Evolutionary conservation across 1,284 basidiomycete genomes (phyloP).

Genomic region (Melanopsichium pennsylvanicum): DNA sequence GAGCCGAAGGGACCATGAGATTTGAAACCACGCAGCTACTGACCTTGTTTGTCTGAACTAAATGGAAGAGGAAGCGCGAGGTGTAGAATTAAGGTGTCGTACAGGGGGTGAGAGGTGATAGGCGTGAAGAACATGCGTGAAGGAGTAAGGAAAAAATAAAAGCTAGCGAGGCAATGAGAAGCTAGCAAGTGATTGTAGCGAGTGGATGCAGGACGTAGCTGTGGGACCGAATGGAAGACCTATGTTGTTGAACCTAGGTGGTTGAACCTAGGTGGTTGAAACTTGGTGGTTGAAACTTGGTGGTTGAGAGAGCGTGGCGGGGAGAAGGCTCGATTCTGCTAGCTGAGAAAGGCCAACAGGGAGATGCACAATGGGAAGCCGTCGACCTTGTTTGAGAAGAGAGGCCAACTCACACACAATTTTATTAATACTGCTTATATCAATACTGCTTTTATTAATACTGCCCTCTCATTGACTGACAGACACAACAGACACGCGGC

Average conservation of each 20-base stretch:
- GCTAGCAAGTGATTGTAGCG: neutral
- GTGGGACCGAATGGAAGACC: neutral
- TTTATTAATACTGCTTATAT: too few species aligned
- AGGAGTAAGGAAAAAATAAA: neutral
- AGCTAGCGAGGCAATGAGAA: neutral
- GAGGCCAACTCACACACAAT: too few species aligned
- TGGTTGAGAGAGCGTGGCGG: constrained; percentile 1
- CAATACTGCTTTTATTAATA: too few species aligned
- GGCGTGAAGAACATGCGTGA: neutral
- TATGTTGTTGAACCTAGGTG: too few species aligned
- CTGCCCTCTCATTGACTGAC: too few species aligned
- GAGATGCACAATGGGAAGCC: too few species aligned
- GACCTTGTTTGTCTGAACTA: neutral
- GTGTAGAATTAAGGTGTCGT: neutral
- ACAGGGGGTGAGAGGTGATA: neutral
- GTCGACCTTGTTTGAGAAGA: too few species aligned
- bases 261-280: too few species aligned
- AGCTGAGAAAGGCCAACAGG: too few species aligned
- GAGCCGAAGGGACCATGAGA: neutral
- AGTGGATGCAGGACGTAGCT: neutral
- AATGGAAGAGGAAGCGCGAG: neutral
- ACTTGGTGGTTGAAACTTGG: too few species aligned
- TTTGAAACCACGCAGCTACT: neutral
- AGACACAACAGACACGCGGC: too few species aligned
- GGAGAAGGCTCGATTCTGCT: too few species aligned